Conservation (phyloP, 202 grass and related monocot species). For the Miscanthus sacchariflorus region DNA sequence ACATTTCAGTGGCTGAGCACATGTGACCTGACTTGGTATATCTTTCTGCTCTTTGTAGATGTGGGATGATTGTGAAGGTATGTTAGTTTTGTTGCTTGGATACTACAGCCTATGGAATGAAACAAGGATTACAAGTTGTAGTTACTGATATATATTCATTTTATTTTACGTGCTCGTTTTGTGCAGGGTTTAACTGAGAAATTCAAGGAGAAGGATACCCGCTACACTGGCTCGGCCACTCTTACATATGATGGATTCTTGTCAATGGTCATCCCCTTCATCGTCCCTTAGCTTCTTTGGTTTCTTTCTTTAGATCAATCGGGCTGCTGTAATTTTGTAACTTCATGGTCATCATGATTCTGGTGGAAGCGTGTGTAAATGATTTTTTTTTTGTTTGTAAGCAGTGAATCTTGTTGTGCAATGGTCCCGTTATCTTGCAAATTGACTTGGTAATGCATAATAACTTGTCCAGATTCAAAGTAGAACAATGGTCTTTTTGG, state of each 20-base stretch:
- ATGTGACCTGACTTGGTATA: conserved; percentile 18
- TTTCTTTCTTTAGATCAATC: no score
- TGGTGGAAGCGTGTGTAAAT: conserved; percentile 14
- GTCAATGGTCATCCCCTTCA: conserved; percentile 78
- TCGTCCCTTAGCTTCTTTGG: conserved; percentile 57
- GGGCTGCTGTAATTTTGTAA: conserved; percentile 20
- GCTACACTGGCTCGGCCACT: conserved; percentile 76
- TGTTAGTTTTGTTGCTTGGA: not conserved
- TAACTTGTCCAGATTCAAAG: no score
- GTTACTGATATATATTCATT: conserved; percentile 1
- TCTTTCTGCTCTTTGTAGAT: conserved; percentile 45
- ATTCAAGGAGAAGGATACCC: conserved; percentile 84
- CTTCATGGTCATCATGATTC: conserved; percentile 12
- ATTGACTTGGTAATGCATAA: not conserved
- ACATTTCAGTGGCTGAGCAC: not conserved
- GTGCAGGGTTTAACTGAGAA: conserved; percentile 88
- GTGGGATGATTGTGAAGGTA: conserved; percentile 92
- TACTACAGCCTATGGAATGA: not conserved
- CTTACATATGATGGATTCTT: conserved; percentile 79
- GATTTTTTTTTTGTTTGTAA: not conserved
- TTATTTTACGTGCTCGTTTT: not conserved
- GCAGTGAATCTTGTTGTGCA: not conserved
- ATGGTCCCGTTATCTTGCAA: not conserved
- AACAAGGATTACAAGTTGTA: not conserved
- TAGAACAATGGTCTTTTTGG: no score